Conservation (phyloP, 805 yeast species). For the Lipomyces oligophaga region DNA sequence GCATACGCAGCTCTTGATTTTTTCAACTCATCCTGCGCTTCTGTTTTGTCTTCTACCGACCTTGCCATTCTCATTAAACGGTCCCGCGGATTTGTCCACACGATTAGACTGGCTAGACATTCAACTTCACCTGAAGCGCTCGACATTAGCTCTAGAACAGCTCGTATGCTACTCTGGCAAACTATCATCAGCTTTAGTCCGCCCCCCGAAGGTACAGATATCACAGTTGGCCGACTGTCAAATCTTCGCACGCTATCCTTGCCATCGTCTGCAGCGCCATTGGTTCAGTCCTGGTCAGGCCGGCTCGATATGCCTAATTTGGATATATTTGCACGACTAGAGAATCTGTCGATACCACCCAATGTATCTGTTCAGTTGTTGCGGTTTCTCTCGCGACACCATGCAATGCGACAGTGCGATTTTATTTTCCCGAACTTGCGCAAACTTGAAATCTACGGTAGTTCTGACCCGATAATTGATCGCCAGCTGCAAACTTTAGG, state of each 20-base stretch:
- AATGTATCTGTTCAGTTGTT: constrained; percentile 1
- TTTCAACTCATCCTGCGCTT: not conserved
- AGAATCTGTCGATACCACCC: constrained; percentile 2
- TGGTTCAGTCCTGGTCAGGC: constrained; percentile 9
- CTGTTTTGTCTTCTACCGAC: not conserved
- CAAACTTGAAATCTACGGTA: not conserved
- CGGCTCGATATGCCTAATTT: constrained; percentile 3
- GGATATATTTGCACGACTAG: constrained; percentile 1
- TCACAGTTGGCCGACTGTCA: constrained; percentile 1
- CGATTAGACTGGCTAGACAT: constrained; percentile 4
- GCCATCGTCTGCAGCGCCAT: constrained; percentile 1
- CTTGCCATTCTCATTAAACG: constrained; percentile 1
- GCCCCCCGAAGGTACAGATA: constrained; percentile 6
- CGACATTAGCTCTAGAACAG: constrained; percentile 2
- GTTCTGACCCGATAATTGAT: not conserved
- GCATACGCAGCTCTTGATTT: constrained; percentile 10
- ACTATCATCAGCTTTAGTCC: constrained; percentile 3
- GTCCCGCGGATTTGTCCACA: constrained; percentile 7
- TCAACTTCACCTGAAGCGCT: constrained; percentile 1
- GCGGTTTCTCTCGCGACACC: constrained; percentile 1
- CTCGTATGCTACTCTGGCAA: constrained; percentile 8
- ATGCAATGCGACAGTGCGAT: too few species aligned
- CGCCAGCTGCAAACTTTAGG: not conserved
- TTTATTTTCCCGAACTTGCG: not conserved
- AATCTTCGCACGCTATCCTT: constrained; percentile 4